Evolutionary conservation across 2,329 filamentous ascomycete species (phyloP).

Genomic region (Thielaviopsis cerberus): DNA sequence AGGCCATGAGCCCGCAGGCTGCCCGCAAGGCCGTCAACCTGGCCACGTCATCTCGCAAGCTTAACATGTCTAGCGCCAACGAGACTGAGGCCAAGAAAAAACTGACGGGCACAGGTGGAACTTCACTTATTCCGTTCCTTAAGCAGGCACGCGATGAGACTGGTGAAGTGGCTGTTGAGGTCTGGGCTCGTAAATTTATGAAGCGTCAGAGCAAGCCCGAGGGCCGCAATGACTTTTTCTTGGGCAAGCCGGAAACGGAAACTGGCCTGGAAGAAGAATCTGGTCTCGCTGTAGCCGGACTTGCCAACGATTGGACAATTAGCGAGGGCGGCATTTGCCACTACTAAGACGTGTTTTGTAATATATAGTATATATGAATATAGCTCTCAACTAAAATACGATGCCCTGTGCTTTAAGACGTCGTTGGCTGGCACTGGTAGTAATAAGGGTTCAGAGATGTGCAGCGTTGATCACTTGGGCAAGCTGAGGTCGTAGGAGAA

Average conservation of each 20-base stretch:
- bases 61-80: constrained; percentile 13
- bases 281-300: constrained; percentile 38
- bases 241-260: constrained; percentile 29
- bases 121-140: constrained; percentile 81
- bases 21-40: constrained; percentile 38
- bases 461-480: not conserved
- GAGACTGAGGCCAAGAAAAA: constrained; percentile 8
- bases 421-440: not conserved
- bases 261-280: constrained; percentile 22
- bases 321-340: constrained; percentile 52
- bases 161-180: constrained; percentile 65
- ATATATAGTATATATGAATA: not conserved
- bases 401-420: not conserved
- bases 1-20: constrained; percentile 38
- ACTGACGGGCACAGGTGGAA: constrained; percentile 80
- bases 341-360: constrained; percentile 20
- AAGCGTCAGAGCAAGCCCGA: constrained; percentile 30
- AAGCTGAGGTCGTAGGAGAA: not conserved
- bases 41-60: constrained; percentile 35
- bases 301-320: constrained; percentile 77
- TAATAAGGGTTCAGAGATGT: not conserved
- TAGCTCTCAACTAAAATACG: not conserved
- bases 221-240: constrained; percentile 37
- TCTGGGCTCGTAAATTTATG: constrained; percentile 42
- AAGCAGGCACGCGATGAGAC: constrained; percentile 96